Base-by-base conservation (phyloP, 805 yeast genomes). In the Nakazawaea ambrosiae region DNA sequence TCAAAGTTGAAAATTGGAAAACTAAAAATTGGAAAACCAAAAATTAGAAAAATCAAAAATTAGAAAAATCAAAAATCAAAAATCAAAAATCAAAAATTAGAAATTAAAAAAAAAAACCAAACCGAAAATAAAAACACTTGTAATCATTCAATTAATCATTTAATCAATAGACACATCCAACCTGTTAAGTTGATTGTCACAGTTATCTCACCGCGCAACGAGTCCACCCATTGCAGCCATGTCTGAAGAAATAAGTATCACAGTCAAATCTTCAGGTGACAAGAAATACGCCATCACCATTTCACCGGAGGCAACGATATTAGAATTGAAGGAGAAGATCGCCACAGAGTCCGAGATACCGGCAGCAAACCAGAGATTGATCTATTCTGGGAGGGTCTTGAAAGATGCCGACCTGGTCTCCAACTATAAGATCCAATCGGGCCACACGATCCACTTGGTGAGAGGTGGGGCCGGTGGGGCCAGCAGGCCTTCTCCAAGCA, bases 381-480 rank as follows among this genome's bases (percentile, higher is more conserved):
- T 90, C 53, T 90, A 84, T 63, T 84, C 96, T 2, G 98, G 98
- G 28, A 81, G 90, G 48, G 95, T 92, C 24, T 71, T 90, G 53
- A 89, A 89, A 58, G 96, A 90, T 53, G 67, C 65, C 26, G 92
- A 89, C 48, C 72, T 84, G 5, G 60, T 90, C 8, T 78, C 69
- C 14, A 64, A 75, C 4, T 90, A 90, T 65, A 86, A 86, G 57
- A 75, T 90, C 53, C 85, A 85, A 58, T 63, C 74, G 39, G 96
- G 94, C 20, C 94, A 86, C 57, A 81, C 96, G 0, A 67, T 90
- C 44, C 98, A 90, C 61, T 55, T 92, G 49, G 97, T 90, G 23
- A 86, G 83, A 65, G 80, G 95, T 40, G 87, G 89, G 3, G 34
- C 63, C 1, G 45, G 66, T 2, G 39, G 55, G 3, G 34, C 64